phyloP scores from a whole-genome alignment of 129 eudicot species.

The Rutidosis leptorrhynchoides region DNA sequence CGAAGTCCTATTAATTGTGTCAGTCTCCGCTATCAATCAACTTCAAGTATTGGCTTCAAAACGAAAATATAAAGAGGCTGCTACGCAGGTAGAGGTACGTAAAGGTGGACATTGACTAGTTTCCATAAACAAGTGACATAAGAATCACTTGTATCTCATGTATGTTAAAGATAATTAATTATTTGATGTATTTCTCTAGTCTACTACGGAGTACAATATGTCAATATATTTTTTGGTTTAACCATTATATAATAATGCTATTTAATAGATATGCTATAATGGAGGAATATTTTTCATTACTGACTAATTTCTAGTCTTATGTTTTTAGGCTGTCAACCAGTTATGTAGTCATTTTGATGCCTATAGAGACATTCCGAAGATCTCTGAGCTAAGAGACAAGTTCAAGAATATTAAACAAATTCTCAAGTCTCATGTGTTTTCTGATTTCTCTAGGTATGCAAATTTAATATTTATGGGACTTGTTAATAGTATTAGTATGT shows the following conservation, averaged over 20 bases:
- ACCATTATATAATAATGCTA: slow-evolving; percentile 11
- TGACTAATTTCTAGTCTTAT: slow-evolving; percentile 1
- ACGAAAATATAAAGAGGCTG: slow-evolving; percentile 91
- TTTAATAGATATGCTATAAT: slow-evolving; percentile 3
- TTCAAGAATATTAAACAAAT: slow-evolving; percentile 92
- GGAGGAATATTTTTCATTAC: slow-evolving; percentile 1
- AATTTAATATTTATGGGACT: neutral
- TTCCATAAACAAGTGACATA: slow-evolving; percentile 2
- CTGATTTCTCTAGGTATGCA: slow-evolving; percentile 89
- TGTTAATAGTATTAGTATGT: slow-evolving; percentile 12
- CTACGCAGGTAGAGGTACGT: slow-evolving; percentile 93
- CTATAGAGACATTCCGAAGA: slow-evolving; percentile 87
- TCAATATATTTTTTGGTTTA: slow-evolving; percentile 1
- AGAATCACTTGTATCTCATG: slow-evolving; percentile 2
- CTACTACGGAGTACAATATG: no score
- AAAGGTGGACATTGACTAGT: neutral
- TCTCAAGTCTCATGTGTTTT: slow-evolving; percentile 92
- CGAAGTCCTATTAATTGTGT: slow-evolving; percentile 26
- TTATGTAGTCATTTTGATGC: slow-evolving; percentile 98
- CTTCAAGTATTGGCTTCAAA: slow-evolving; percentile 98
- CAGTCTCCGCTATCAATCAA: slow-evolving; percentile 97
- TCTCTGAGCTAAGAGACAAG: slow-evolving; percentile 84
- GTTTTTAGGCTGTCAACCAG: slow-evolving; percentile 98
- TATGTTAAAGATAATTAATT: neutral
- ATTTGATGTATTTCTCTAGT: neutral